Base-by-base conservation (phyloP, 441 rosid species). In the Brassica hybrid region DNA sequence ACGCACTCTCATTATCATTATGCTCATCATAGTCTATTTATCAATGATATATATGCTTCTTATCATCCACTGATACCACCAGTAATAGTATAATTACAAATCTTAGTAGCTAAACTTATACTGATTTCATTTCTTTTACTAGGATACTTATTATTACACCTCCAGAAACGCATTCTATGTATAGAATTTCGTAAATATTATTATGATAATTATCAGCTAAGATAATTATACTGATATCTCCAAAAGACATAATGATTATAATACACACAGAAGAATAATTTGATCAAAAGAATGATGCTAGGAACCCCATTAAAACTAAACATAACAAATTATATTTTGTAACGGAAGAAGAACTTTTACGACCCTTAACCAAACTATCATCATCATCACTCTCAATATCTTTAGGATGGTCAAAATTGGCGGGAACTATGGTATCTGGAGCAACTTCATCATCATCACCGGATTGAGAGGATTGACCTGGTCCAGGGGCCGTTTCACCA, bases 381-480 rank as follows among this genome's bases (percentile, higher is more conserved):
- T 75, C 63, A 34, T 83, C 79, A 54, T 78, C 85, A 21, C 76
- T 76, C 6, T 79, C 81, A 4, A 82, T 78, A 41, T 80, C 83
- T 45, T 70, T 74, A 12, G 98, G 99, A 64, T 93, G 80, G 66
- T 88, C 81, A 27, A 93, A 89, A 78, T 85, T 87, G 9, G 96
- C 79, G 0, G 97, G 96, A 1, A 93, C 90, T 2, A 86, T 78
- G 2, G 97, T 91, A 12, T 93, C 98, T 3, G 99, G 99, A 1
- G 87, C 93, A 0, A 88, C 76, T 3, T 90, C 97, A 18, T 83
- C 94, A 13, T 87, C 86, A 18, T 83, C 94, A 11, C 86, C 83
- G 1, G 83, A 72, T 18, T 86, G 89, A 0, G 88, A 86, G 48
- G 77, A 67, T 34, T 84, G 57, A 5, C 79, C 84, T 0, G 99